Evolutionary conservation across 352 stramenopile species (phyloP).

Genomic region (Phytophthora cajani): DNA sequence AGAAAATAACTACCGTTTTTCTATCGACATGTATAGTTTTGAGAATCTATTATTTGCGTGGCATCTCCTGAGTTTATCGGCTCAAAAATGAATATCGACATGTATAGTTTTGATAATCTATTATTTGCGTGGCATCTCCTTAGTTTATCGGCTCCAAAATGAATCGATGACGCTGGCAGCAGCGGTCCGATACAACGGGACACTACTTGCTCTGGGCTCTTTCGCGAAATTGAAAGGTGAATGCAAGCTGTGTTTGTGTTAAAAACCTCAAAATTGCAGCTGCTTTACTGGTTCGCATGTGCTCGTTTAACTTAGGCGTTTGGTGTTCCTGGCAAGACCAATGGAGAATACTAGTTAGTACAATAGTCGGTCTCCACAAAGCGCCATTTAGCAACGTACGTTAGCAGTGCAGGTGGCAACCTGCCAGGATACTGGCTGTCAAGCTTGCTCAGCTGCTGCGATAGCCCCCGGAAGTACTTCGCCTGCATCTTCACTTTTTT

Average conservation of each 20-base stretch:
- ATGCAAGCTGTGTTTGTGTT: too few relatives aligned
- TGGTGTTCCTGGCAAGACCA: neutral
- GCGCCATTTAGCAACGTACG: neutral
- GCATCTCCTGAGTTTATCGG: too few relatives aligned
- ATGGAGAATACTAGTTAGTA: neutral
- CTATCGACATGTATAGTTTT: too few relatives aligned
- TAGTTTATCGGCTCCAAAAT: neutral
- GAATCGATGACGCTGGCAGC: neutral
- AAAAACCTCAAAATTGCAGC: too few relatives aligned
- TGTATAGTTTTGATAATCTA: too few relatives aligned
- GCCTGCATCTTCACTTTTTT: neutral
- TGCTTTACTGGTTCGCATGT: too few relatives aligned
- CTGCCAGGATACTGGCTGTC: neutral
- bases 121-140: too few relatives aligned
- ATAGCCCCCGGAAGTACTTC: neutral
- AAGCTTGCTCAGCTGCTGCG: neutral
- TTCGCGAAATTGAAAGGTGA: too few relatives aligned
- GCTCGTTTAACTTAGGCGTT: too few relatives aligned
- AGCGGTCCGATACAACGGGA: neutral
- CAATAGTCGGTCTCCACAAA: neutral
- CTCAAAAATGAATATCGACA: neutral
- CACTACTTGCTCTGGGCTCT: neutral
- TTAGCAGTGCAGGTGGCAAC: neutral
- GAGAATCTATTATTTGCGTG: too few relatives aligned
- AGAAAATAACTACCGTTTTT: too few relatives aligned